Evolutionary conservation across 139 green algal species (phyloP).

Genomic region (Picochlorum sp.): DNA sequence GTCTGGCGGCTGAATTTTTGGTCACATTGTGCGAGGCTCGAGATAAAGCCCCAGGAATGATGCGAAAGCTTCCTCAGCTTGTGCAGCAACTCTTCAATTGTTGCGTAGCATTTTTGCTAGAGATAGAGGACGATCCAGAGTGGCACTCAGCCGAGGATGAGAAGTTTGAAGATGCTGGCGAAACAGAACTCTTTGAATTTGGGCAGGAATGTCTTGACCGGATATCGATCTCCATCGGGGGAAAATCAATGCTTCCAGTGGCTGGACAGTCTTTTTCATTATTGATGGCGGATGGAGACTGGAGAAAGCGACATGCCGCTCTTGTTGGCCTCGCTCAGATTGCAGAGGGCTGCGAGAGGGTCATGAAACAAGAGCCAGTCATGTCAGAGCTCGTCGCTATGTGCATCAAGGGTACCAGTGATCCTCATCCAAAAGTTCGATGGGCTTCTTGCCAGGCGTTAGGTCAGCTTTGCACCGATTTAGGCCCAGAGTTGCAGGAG

Average conservation of each 20-base stretch:
- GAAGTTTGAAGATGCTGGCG: slow-evolving; percentile 58
- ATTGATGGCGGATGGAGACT: slow-evolving; percentile 69
- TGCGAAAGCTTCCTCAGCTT: slow-evolving; percentile 87
- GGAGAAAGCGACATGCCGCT: slow-evolving; percentile 83
- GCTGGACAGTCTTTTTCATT: slow-evolving; percentile 57
- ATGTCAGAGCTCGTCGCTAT: slow-evolving; percentile 71
- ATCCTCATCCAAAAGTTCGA: slow-evolving; percentile 72
- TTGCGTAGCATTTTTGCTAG: slow-evolving; percentile 82
- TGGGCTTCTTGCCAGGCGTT: slow-evolving; percentile 96
- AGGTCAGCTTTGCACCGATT: slow-evolving; percentile 97
- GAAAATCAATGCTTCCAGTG: slow-evolving; percentile 78
- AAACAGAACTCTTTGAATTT: slow-evolving; percentile 70
- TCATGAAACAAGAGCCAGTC: slow-evolving; percentile 57
- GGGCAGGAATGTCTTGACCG: slow-evolving; percentile 91
- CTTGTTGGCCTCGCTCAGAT: slow-evolving; percentile 93
- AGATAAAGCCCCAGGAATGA: slow-evolving; percentile 87
- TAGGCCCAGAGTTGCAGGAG: slow-evolving; percentile 87
- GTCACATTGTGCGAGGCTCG: slow-evolving; percentile 90
- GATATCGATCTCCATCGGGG: slow-evolving; percentile 80
- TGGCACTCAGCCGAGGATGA: slow-evolving; percentile 69
- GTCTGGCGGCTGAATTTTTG: slow-evolving; percentile 85
- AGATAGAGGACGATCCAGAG: slow-evolving; percentile 85
- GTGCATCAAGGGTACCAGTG: slow-evolving; percentile 59
- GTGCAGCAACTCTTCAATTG: slow-evolving; percentile 70
- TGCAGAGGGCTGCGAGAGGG: slow-evolving; percentile 92